phyloP scores from a whole-genome alignment of 2,329 filamentous ascomycete species.

The Talaromyces funiculosus region DNA sequence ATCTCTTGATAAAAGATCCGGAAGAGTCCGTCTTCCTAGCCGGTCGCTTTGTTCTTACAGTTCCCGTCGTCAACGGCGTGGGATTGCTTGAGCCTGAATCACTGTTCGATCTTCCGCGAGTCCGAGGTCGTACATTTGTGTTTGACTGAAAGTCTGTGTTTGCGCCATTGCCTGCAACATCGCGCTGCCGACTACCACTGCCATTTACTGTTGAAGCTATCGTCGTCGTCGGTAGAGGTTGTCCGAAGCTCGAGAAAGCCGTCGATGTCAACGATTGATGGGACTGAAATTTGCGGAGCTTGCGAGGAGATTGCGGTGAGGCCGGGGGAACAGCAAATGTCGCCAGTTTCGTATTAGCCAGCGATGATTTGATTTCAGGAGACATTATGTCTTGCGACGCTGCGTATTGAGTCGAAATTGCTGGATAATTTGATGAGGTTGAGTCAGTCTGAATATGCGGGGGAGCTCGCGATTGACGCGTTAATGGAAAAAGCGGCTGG shows the following conservation, averaged over 20 bases:
- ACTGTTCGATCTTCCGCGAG: constrained; percentile 64
- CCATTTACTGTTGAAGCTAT: not conserved
- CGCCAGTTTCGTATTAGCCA: constrained; percentile 12
- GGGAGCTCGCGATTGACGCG: constrained; percentile 6
- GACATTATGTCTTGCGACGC: constrained; percentile 16
- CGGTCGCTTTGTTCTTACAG: constrained; percentile 29
- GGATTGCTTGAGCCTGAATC: constrained; percentile 11
- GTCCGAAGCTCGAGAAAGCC: constrained; percentile 48
- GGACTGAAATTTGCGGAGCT: constrained; percentile 68
- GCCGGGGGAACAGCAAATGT: constrained; percentile 15
- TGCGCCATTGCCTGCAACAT: not conserved
- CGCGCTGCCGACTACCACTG: not conserved
- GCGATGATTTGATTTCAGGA: constrained; percentile 20
- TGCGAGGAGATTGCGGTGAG: constrained; percentile 54
- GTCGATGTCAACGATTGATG: constrained; percentile 60
- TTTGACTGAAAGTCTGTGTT: not conserved
- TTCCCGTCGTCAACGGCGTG: constrained; percentile 48
- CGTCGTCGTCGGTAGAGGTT: constrained; percentile 14
- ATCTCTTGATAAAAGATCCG: constrained; percentile 37
- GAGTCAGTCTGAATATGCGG: not conserved
- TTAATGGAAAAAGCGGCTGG: constrained; percentile 5
- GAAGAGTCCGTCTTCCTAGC: constrained; percentile 42
- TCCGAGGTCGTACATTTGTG: not conserved
- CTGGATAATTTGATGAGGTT: not conserved
- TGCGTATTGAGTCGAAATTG: not conserved